Evolutionary conservation across 768 basidiomycete genomes (phyloP).

Genomic region (Termitomyces eurrhizus): DNA sequence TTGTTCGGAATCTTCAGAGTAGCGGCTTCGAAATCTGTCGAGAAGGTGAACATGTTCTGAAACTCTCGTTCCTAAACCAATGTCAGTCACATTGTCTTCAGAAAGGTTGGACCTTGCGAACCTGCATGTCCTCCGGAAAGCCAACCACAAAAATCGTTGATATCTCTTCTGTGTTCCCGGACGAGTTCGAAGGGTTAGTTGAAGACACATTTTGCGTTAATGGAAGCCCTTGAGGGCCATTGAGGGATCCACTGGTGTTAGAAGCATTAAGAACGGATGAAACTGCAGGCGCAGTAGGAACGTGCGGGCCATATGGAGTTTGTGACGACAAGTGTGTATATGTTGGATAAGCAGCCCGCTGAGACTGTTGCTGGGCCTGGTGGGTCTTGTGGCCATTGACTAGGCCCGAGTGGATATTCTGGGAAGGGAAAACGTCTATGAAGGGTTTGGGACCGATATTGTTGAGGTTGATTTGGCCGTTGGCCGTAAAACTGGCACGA

Average conservation of each 20-base stretch:
- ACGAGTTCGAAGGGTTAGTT: constrained; percentile 22
- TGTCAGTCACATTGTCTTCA: constrained; percentile 14
- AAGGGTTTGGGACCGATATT: constrained; percentile 25
- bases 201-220: constrained; percentile 21
- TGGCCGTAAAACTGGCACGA: constrained; percentile 24
- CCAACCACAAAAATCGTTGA: constrained; percentile 98
- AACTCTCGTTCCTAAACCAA: constrained; percentile 89
- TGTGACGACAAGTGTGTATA: constrained; percentile 60
- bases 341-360: constrained; percentile 24
- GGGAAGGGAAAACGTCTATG: constrained; percentile 26
- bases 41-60: constrained; percentile 99
- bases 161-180: constrained; percentile 71
- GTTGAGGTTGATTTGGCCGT: constrained; percentile 21
- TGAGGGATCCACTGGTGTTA: constrained; percentile 16
- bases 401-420: constrained; percentile 18
- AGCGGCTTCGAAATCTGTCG: constrained; percentile 92
- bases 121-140: constrained; percentile 99
- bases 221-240: constrained; percentile 21
- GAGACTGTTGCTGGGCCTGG: constrained; percentile 24
- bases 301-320: constrained; percentile 71
- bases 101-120: constrained; percentile 32
- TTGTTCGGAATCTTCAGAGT: constrained; percentile 97
- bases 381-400: constrained; percentile 19
- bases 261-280: constrained; percentile 19
- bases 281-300: constrained; percentile 35